Evolutionary conservation across 345 rosid genomes (phyloP), one percentile per base, ranked within the genome.

Genomic region (Firmiana major): DNA sequence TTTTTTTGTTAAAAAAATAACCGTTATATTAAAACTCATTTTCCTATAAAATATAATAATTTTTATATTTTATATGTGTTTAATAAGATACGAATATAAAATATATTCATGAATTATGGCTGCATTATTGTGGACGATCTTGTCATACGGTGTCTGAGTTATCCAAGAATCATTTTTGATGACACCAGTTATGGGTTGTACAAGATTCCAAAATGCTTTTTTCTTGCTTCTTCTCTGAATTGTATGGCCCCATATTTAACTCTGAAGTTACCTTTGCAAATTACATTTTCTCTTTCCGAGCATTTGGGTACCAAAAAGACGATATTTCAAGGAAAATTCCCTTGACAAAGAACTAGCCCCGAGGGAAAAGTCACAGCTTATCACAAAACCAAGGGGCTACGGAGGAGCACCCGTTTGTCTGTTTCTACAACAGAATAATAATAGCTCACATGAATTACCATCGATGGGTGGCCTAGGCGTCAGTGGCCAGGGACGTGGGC

Each of bases 51-150:
- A n/a, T n/a, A n/a, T n/a, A n/a, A n/a, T n/a, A n/a, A n/a, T n/a
- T 31, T 31, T 31, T 31, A 31, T 31, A 1, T 31, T 31, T 31
- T 31, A 31, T 3, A 31, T 31, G 34, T 3, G 34, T 31, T 3
- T 31, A 0, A 31, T 3, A 31, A 2, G 3, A 31, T 31, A 31
- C 3, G 3, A 31, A 31, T 3, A 31, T 3, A 3, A 31, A 31
- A 31, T 31, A 31, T 31, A 31, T 31, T 31, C 1, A 31, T 0
- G 34, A 31, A 31, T 0, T 0, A 3, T 46, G 28, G 51, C 73
- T 76, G 78, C 75, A 73, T 77, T 76, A 49, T 71, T 78, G 74
- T 70, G 59, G n/a, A 51, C 49, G 73, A 75, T 36, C 74, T 38
- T 79, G 24, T 12, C 34, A 1, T 69, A n/a, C 73, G 38, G 21